Conservation (phyloP, 1,139 yeast genomes). For the Blastobotrys proliferans region DNA sequence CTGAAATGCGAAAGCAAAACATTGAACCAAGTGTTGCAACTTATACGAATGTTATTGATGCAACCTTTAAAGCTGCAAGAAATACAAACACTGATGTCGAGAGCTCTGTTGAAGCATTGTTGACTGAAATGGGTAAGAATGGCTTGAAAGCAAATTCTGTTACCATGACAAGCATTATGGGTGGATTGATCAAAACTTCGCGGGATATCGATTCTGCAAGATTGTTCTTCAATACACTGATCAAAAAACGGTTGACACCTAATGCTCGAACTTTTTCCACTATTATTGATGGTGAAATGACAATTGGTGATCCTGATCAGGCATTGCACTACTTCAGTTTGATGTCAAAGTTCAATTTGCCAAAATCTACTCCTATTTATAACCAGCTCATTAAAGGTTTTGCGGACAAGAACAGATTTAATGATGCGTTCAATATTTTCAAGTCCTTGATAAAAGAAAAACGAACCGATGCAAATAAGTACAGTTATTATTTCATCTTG, state of each 20-base stretch:
- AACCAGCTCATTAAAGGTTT: conserved; percentile 57
- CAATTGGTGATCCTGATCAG: conserved; percentile 43
- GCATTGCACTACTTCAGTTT: conserved; percentile 50
- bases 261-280: conserved; percentile 48
- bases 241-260: conserved; percentile 35
- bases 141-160: conserved; percentile 47
- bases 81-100: conserved; percentile 46
- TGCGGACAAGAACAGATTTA: conserved; percentile 36
- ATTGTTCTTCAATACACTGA: conserved; percentile 44
- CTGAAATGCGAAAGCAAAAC: conserved; percentile 36
- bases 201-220: conserved; percentile 52
- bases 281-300: conserved; percentile 56
- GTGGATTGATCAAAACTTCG: conserved; percentile 50
- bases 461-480: conserved; percentile 47
- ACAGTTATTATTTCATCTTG: conserved; percentile 54
- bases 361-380: conserved; percentile 47
- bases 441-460: conserved; percentile 30
- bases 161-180: conserved; percentile 53
- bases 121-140: conserved; percentile 42
- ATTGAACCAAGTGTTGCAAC: conserved; percentile 62
- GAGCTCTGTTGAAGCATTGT: conserved; percentile 38
- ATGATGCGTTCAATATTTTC: conserved; percentile 43
- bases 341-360: conserved; percentile 39
- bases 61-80: conserved; percentile 47
- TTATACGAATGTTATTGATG: conserved; percentile 58